These are phyloP conservation scores for Nitzschia inconspicua DNA, from an alignment of 108 stramenopile species.

Conservation along the genomic window DNA sequence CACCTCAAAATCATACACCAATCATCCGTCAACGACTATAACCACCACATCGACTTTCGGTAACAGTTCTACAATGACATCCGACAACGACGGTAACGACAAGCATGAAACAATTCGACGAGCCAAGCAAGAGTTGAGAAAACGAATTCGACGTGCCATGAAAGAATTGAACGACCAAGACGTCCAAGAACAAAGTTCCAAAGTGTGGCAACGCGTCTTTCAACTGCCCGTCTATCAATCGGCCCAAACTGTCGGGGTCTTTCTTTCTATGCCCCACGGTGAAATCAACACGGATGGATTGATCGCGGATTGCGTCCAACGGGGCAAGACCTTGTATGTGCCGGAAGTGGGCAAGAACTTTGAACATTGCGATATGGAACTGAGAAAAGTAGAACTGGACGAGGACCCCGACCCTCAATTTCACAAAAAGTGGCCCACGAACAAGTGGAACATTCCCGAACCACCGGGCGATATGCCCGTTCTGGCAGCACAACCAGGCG, in stretches of 20 bases:
- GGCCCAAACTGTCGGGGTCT: slow-evolving; percentile 72
- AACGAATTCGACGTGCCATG: slow-evolving; percentile 47
- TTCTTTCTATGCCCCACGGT: slow-evolving; percentile 82
- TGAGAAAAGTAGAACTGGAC: slow-evolving; percentile 51
- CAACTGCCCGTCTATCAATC: slow-evolving; percentile 59
- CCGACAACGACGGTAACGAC: not conserved
- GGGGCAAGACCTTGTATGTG: slow-evolving; percentile 73
- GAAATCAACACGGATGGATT: slow-evolving; percentile 74
- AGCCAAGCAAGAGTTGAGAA: slow-evolving; percentile 48
- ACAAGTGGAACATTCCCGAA: slow-evolving; percentile 90
- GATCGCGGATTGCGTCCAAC: slow-evolving; percentile 40
- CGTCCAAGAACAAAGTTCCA: slow-evolving; percentile 38
- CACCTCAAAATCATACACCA: too few relatives aligned
- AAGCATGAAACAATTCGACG: not conserved
- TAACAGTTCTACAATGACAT: not conserved
- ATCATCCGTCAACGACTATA: not conserved
- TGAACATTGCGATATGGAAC: slow-evolving; percentile 84
- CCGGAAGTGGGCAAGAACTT: slow-evolving; percentile 87
- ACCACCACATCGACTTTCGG: not conserved
- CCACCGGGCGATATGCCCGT: slow-evolving; percentile 55
- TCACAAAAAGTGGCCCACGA: slow-evolving; percentile 76
- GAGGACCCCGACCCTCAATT: slow-evolving; percentile 25
- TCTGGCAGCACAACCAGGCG: slow-evolving; percentile 64
- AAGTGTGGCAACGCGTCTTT: slow-evolving; percentile 61
- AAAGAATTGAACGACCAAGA: slow-evolving; percentile 34